These are phyloP conservation scores for Mrakia frigida DNA, from an alignment of 768 basidiomycete species.

Conservation along the genomic window DNA sequence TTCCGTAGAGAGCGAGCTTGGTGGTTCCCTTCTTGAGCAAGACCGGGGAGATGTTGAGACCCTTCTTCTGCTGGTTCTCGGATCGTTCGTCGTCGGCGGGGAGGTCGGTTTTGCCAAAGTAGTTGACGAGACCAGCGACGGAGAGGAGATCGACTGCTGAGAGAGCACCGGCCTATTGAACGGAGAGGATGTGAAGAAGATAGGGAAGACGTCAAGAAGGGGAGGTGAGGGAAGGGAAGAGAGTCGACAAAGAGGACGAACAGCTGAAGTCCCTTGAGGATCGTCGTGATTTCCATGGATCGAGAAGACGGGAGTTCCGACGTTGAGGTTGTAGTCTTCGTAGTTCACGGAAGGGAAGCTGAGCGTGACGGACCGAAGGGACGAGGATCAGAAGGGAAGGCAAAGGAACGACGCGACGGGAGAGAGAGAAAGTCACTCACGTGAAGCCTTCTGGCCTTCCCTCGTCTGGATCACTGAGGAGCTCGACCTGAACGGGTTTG, in stretches of 20 bases:
- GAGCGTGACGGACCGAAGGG: constrained; percentile 14
- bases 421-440: constrained; percentile 55
- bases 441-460: constrained; percentile 78
- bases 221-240: not conserved
- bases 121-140: constrained; percentile 88
- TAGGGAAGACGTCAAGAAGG: not conserved
- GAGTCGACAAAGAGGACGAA: constrained; percentile 46
- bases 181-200: not conserved
- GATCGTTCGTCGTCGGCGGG: constrained; percentile 64
- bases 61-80: constrained; percentile 49
- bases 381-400: not conserved
- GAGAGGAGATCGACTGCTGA: constrained; percentile 93
- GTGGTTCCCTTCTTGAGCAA: constrained; percentile 82
- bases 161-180: constrained; percentile 76
- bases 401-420: too few relatives aligned
- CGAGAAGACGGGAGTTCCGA: constrained; percentile 94
- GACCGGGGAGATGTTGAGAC: constrained; percentile 84
- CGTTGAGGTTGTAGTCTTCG: constrained; percentile 91
- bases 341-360: constrained; percentile 97
- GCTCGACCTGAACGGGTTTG: constrained; percentile 78
- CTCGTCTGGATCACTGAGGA: constrained; percentile 86
- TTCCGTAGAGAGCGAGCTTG: constrained; percentile 83
- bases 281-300: constrained; percentile 99
- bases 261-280: constrained; percentile 89
- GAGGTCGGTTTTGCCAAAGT: constrained; percentile 94